These are phyloP conservation scores for Dipteronia dyeriana DNA, from an alignment of 345 rosid species.

Conservation along the genomic window DNA sequence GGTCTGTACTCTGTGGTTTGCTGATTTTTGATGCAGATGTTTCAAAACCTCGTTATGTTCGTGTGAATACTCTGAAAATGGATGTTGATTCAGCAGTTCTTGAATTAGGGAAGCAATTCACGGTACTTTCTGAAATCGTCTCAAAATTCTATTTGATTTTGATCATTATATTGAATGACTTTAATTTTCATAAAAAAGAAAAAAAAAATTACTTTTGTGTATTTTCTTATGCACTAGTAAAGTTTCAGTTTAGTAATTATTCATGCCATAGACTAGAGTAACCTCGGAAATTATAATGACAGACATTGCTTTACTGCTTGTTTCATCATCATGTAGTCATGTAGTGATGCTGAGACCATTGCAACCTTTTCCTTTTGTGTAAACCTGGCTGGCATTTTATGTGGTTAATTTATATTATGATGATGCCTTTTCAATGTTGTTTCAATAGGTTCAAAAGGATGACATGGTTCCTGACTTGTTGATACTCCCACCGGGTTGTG, in stretches of 20 bases:
- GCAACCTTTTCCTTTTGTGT: background rate
- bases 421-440: constrained; percentile 10
- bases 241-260: background rate
- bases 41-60: constrained; percentile 72
- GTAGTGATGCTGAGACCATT: background rate
- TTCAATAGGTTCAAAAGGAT: constrained; percentile 72
- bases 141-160: constrained; percentile 14
- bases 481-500: constrained; percentile 72
- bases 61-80: constrained; percentile 84
- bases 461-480: constrained; percentile 70
- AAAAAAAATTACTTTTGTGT: background rate
- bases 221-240: background rate
- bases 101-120: constrained; percentile 58
- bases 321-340: constrained; percentile 9
- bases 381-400: background rate
- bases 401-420: background rate
- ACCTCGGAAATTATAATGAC: background rate
- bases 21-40: constrained; percentile 47
- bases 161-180: background rate
- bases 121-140: constrained; percentile 42
- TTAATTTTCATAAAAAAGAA: background rate
- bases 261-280: background rate
- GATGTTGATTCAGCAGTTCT: constrained; percentile 59
- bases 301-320: background rate
- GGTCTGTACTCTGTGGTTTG: constrained; percentile 16